Evolutionary conservation across 2,329 filamentous ascomycete genomes (phyloP).

Genomic region (Cercospora sp.): DNA sequence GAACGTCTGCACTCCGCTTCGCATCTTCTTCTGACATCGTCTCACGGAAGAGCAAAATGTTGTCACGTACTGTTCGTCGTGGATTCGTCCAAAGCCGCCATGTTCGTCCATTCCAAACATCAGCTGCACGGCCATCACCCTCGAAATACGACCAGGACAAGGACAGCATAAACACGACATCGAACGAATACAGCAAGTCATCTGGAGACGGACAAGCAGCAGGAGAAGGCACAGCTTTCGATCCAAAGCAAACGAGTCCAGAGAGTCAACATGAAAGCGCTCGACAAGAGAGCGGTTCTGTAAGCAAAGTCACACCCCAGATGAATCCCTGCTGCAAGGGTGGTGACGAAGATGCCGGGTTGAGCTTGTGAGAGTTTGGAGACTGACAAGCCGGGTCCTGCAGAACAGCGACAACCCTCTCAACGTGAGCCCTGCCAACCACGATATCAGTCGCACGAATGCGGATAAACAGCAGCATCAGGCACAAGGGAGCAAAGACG

Average conservation of each 20-base stretch:
- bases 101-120: slow-evolving; percentile 24
- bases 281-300: slow-evolving; percentile 36
- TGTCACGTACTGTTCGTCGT: slow-evolving; percentile 17
- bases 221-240: slow-evolving; percentile 64
- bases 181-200: slow-evolving; percentile 67
- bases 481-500: slow-evolving; percentile 41
- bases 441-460: slow-evolving; percentile 54
- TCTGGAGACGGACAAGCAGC: slow-evolving; percentile 62
- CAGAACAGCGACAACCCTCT: slow-evolving; percentile 51
- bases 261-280: slow-evolving; percentile 55
- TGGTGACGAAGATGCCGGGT: background rate
- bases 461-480: slow-evolving; percentile 38
- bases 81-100: slow-evolving; percentile 14
- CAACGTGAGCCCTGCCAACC: slow-evolving; percentile 62
- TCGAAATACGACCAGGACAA: slow-evolving; percentile 50
- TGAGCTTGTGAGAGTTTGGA: background rate
- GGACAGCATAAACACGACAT: slow-evolving; percentile 63
- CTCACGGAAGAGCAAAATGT: slow-evolving; percentile 10
- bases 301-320: slow-evolving; percentile 13
- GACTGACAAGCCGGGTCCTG: background rate
- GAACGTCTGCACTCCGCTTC: background rate
- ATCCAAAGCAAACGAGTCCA: slow-evolving; percentile 66
- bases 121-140: slow-evolving; percentile 33
- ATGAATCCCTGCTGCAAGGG: slow-evolving; percentile 3
- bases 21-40: background rate